phyloP scores from a whole-genome alignment of 768 basidiomycete species.

The Coprinellus micaceus region DNA sequence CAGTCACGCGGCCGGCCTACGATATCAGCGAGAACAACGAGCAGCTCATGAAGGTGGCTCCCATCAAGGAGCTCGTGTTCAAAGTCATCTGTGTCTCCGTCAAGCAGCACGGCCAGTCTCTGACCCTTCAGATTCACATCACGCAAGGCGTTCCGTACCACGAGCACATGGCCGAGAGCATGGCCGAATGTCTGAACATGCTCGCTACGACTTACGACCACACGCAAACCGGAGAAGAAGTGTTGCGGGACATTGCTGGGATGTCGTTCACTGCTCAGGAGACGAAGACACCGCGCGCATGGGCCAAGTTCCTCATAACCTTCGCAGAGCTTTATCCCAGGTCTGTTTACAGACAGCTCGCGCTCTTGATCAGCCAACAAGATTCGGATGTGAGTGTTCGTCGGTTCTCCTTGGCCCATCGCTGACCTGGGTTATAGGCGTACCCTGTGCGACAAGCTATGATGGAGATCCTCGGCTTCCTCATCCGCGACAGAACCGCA shows the following conservation, averaged over 20 bases:
- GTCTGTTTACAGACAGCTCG: slow-evolving; percentile 84
- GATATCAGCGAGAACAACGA: slow-evolving; percentile 80
- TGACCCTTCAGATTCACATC: slow-evolving; percentile 84
- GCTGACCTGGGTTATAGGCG: slow-evolving; percentile 45
- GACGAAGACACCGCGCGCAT: slow-evolving; percentile 81
- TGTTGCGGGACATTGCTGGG: slow-evolving; percentile 81
- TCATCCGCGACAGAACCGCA: slow-evolving; percentile 72
- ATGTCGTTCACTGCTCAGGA: slow-evolving; percentile 80
- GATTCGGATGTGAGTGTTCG: slow-evolving; percentile 75
- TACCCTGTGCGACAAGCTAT: slow-evolving; percentile 96
- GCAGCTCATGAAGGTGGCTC: slow-evolving; percentile 79
- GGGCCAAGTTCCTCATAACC: slow-evolving; percentile 78
- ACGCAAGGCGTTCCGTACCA: slow-evolving; percentile 91
- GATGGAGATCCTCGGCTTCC: slow-evolving; percentile 81
- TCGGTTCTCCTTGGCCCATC: background rate
- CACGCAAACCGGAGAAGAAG: slow-evolving; percentile 84
- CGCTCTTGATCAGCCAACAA: slow-evolving; percentile 75
- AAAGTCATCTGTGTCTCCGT: slow-evolving; percentile 89
- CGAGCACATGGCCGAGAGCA: slow-evolving; percentile 63
- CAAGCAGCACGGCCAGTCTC: slow-evolving; percentile 82
- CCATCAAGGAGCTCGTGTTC: slow-evolving; percentile 73
- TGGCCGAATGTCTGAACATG: slow-evolving; percentile 84
- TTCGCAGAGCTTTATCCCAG: slow-evolving; percentile 79
- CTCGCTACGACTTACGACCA: slow-evolving; percentile 87
- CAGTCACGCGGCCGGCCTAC: slow-evolving; percentile 85